Conservation (phyloP, 148 eudicot species). For the Spergularia marina region DNA sequence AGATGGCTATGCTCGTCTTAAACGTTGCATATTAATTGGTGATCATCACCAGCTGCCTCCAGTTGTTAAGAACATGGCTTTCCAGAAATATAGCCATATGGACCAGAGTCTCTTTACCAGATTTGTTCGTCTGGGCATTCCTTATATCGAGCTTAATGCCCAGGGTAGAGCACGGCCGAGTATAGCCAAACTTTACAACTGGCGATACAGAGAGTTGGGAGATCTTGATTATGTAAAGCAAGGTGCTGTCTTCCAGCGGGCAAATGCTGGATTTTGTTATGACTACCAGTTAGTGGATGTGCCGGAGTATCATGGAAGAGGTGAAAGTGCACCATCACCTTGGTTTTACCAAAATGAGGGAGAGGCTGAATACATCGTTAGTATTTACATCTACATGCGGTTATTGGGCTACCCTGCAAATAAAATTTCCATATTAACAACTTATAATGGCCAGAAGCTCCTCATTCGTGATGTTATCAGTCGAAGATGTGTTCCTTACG, state of each 20-base stretch:
- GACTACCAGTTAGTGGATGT: constrained; percentile 96
- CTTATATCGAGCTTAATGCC: constrained; percentile 96
- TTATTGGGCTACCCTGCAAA: constrained; percentile 91
- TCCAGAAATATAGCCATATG: constrained; percentile 99
- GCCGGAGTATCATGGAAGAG: constrained; percentile 87
- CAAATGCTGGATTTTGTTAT: constrained; percentile 87
- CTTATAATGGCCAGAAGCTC: constrained; percentile 96
- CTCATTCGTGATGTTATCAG: constrained; percentile 91
- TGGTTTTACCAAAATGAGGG: constrained; percentile 99
- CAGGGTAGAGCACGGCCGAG: constrained; percentile 99
- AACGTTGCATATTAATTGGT: constrained; percentile 96
- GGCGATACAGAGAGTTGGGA: constrained; percentile 95
- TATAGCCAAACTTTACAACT: constrained; percentile 87
- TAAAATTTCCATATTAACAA: constrained; percentile 93
- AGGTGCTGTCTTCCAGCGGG: constrained; percentile 62
- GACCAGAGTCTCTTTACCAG: constrained; percentile 98
- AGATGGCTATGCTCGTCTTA: constrained; percentile 96
- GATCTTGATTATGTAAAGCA: constrained; percentile 83
- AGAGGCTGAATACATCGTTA: constrained; percentile 95
- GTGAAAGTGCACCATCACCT: constrained; percentile 96
- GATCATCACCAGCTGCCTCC: constrained; percentile 99
- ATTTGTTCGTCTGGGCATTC: constrained; percentile 93
- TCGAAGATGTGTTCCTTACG: constrained; percentile 75
- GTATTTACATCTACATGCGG: constrained; percentile 94
- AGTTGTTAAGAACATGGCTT: constrained; percentile 99